These are phyloP conservation scores for Cyberlindnera petersonii DNA, from an alignment of 805 yeast species.

Conservation along the genomic window DNA sequence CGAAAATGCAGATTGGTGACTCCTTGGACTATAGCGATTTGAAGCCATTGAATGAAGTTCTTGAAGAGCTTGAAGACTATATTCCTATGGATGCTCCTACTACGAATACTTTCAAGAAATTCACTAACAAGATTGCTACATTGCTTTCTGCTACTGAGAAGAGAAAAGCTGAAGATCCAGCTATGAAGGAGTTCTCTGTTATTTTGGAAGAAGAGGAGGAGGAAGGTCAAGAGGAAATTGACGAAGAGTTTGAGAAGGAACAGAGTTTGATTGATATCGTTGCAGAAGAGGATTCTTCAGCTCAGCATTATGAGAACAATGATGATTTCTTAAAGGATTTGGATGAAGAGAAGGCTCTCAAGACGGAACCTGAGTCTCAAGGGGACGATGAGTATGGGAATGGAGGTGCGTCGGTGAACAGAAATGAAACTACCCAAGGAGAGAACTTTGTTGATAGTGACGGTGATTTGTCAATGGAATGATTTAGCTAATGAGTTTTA, in stretches of 20 bases:
- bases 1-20: slow-evolving; percentile 43
- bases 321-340: slow-evolving; percentile 6
- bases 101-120: slow-evolving; percentile 33
- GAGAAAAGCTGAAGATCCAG: slow-evolving; percentile 19
- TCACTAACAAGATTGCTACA: slow-evolving; percentile 23
- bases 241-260: slow-evolving; percentile 21
- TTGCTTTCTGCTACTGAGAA: slow-evolving; percentile 20
- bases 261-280: slow-evolving; percentile 14
- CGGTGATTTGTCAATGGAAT: slow-evolving; percentile 24
- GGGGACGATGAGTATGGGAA: slow-evolving; percentile 4
- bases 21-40: slow-evolving; percentile 27
- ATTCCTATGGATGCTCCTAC: slow-evolving; percentile 31
- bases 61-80: slow-evolving; percentile 31
- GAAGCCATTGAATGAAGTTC: slow-evolving; percentile 24
- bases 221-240: slow-evolving; percentile 23
- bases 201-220: slow-evolving; percentile 25
- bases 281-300: slow-evolving; percentile 8
- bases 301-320: not conserved
- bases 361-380: not conserved
- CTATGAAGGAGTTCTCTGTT: slow-evolving; percentile 26
- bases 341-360: not conserved
- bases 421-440: no score
- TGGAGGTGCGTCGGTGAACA: no score
- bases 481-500: no score
- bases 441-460: slow-evolving; percentile 13